phyloP scores from a whole-genome alignment of 2,329 filamentous ascomycete genomes.

The Diaporthe sp. region DNA sequence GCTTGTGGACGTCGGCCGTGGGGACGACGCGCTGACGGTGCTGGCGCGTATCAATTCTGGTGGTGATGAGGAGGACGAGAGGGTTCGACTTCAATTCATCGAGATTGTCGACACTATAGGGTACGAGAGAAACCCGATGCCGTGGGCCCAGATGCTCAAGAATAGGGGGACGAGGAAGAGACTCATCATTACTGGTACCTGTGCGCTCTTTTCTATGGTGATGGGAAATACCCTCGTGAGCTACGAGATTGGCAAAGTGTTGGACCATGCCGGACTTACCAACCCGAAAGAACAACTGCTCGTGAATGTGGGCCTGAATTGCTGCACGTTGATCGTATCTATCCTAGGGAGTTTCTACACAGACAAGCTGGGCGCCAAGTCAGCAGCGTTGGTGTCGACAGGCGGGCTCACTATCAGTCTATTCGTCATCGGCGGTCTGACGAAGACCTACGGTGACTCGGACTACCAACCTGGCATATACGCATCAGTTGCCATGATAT shows the following conservation, averaged over 20 bases:
- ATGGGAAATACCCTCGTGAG: slow-evolving; percentile 50
- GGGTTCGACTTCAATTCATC: slow-evolving; percentile 44
- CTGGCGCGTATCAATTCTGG: slow-evolving; percentile 59
- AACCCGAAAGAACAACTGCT: slow-evolving; percentile 46
- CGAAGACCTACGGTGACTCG: slow-evolving; percentile 45
- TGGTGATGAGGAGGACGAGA: slow-evolving; percentile 54
- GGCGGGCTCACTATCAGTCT: slow-evolving; percentile 46
- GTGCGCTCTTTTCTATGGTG: slow-evolving; percentile 46
- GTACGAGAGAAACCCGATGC: slow-evolving; percentile 44
- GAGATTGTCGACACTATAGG: slow-evolving; percentile 45
- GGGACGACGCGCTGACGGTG: slow-evolving; percentile 55
- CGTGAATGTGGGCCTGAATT: slow-evolving; percentile 52
- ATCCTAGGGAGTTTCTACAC: slow-evolving; percentile 50
- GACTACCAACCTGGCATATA: slow-evolving; percentile 36
- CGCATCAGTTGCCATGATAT: slow-evolving; percentile 36
- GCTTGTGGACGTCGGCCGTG: slow-evolving; percentile 56
- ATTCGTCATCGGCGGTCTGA: slow-evolving; percentile 56
- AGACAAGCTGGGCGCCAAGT: slow-evolving; percentile 49
- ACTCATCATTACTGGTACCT: slow-evolving; percentile 44
- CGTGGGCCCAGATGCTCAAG: slow-evolving; percentile 46
- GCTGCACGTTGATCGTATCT: slow-evolving; percentile 51
- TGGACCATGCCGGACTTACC: slow-evolving; percentile 48
- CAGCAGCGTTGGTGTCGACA: slow-evolving; percentile 42
- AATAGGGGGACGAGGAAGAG: slow-evolving; percentile 44
- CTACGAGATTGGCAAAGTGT: slow-evolving; percentile 47